phyloP scores from a whole-genome alignment of 768 basidiomycete species.

The Infundibulicybe gibba region DNA sequence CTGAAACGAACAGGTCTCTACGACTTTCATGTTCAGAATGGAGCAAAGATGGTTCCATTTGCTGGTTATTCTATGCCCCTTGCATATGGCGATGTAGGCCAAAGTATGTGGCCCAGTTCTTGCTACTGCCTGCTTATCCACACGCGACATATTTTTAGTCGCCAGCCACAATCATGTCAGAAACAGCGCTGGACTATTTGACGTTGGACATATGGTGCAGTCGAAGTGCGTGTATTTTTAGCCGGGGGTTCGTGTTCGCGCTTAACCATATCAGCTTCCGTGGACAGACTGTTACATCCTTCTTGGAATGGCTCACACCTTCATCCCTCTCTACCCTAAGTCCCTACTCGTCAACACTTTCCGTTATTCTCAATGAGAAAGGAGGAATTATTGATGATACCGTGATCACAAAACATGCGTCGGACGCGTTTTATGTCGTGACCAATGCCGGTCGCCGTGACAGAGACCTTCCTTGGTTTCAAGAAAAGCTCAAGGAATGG shows the following conservation, averaged over 20 bases:
- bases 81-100: conserved; percentile 76
- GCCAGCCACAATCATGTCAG: conserved; percentile 90
- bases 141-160: conserved; percentile 40
- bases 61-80: conserved; percentile 96
- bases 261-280: conserved; percentile 54
- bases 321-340: conserved; percentile 69
- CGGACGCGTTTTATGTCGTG: conserved; percentile 86
- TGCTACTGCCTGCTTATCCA: conserved; percentile 3
- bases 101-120: conserved; percentile 44
- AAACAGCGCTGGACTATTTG: conserved; percentile 81
- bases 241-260: background rate
- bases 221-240: conserved; percentile 52
- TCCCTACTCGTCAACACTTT: conserved; percentile 79
- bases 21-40: conserved; percentile 81
- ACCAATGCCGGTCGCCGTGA: conserved; percentile 91
- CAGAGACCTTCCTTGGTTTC: conserved; percentile 79
- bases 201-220: conserved; percentile 99
- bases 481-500: conserved; percentile 68
- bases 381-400: conserved; percentile 98
- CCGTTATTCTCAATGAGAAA: conserved; percentile 80
- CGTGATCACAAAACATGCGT: conserved; percentile 82
- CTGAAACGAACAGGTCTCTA: conserved; percentile 73
- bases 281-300: conserved; percentile 71
- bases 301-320: conserved; percentile 89
- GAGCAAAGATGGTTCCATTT: conserved; percentile 94